Conservation (phyloP, 345 rosid species). For the Salix koriyanagi region DNA sequence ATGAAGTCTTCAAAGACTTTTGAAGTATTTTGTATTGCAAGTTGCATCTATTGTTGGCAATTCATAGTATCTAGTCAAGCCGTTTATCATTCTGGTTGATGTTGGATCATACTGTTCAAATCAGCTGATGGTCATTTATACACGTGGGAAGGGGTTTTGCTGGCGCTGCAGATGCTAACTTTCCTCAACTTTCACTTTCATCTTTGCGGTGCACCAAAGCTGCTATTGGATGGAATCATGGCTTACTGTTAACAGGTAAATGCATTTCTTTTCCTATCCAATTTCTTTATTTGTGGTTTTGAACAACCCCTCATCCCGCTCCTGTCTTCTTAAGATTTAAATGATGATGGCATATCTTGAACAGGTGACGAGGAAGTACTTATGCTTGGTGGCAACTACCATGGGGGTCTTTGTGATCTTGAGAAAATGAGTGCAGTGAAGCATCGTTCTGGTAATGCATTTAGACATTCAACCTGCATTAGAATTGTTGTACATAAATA, state of each 20-base stretch:
- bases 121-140: constrained; percentile 59
- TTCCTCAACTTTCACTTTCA: constrained; percentile 44
- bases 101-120: constrained; percentile 15
- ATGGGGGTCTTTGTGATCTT: constrained; percentile 44
- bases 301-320: background rate
- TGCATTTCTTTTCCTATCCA: background rate
- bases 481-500: background rate
- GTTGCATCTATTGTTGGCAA: background rate
- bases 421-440: constrained; percentile 33
- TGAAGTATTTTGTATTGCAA: background rate
- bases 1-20: background rate
- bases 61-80: background rate
- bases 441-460: constrained; percentile 34
- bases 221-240: constrained; percentile 87
- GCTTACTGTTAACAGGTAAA: constrained; percentile 57
- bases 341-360: background rate
- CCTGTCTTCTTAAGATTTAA: background rate
- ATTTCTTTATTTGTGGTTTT: background rate
- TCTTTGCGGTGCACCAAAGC: constrained; percentile 33
- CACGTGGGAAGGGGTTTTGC: constrained; percentile 79
- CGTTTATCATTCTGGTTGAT: background rate
- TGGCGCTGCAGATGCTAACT: constrained; percentile 38
- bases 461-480: background rate
- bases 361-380: constrained; percentile 57
- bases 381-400: constrained; percentile 62